These are phyloP conservation scores for Debaryomycetaceae sp. DNA, from an alignment of 1,139 yeast species.

Conservation along the genomic window DNA sequence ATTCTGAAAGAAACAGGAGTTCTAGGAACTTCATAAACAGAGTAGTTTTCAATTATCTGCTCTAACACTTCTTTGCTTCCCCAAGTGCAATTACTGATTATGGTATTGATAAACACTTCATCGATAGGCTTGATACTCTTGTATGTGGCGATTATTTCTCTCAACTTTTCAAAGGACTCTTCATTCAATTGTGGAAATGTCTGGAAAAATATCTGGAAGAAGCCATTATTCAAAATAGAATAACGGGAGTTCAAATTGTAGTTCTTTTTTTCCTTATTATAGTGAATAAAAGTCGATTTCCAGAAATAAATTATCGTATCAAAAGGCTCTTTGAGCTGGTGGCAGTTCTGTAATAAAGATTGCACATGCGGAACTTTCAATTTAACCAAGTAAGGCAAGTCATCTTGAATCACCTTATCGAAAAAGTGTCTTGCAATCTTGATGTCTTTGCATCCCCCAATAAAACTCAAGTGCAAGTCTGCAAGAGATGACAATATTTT, in stretches of 20 bases:
- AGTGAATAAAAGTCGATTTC: constrained; percentile 58
- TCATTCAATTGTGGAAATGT: constrained; percentile 51
- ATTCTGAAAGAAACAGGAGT: constrained; percentile 77
- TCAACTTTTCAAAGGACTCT: constrained; percentile 58
- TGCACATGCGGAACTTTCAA: constrained; percentile 77
- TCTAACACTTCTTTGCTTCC: constrained; percentile 61
- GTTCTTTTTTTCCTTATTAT: constrained; percentile 37
- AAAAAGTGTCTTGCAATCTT: constrained; percentile 71
- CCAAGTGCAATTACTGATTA: constrained; percentile 72
- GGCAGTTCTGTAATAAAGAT: constrained; percentile 61
- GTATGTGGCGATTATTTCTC: constrained; percentile 56
- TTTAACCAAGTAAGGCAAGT: constrained; percentile 69
- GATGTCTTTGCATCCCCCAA: constrained; percentile 77
- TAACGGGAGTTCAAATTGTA: constrained; percentile 53
- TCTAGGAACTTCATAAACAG: constrained; percentile 53
- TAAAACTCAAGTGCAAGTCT: constrained; percentile 73
- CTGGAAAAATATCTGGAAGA: constrained; percentile 66
- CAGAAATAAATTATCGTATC: constrained; percentile 62
- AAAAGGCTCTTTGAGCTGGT: constrained; percentile 55
- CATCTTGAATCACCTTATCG: constrained; percentile 61
- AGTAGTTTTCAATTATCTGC: constrained; percentile 61
- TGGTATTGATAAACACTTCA: constrained; percentile 76
- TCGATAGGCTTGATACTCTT: constrained; percentile 57
- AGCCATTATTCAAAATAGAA: constrained; percentile 62
- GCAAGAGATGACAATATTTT: constrained; percentile 27